A percentile compares a stretch with the other conserved stretches of the same genome.
Conservation (phyloP, 78 protist species). For the Dictyostelium firmibasis region DNA sequence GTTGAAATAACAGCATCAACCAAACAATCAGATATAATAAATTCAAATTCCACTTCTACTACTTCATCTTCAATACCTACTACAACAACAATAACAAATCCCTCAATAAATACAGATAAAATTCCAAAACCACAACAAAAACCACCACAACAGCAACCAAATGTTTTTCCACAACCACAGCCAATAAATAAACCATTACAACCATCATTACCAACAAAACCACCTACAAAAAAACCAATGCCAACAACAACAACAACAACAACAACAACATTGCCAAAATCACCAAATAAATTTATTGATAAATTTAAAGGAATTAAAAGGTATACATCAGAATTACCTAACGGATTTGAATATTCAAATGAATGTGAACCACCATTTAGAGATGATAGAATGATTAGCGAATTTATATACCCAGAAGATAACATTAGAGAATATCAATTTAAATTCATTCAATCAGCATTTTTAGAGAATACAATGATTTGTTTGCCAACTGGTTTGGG, state of each 20-base stretch:
- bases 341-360: constrained; percentile 21
- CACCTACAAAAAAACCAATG: background rate
- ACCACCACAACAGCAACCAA: background rate
- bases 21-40: background rate
- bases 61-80: background rate
- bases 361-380: background rate
- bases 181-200: background rate
- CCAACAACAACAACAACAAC: background rate
- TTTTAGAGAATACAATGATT: constrained; percentile 91
- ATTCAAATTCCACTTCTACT: background rate
- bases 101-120: background rate
- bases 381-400: background rate
- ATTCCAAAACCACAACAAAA: background rate
- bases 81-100: background rate
- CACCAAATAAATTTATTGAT: background rate
- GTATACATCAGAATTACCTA: background rate
- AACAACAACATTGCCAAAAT: background rate
- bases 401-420: constrained; percentile 57
- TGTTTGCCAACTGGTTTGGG: constrained; percentile 98
- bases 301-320: background rate
- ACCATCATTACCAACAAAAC: background rate
- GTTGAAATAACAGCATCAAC: background rate
- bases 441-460: constrained; percentile 49
- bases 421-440: constrained; percentile 84
- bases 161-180: background rate